These are phyloP conservation scores for Phytophthora colocasiae DNA, from an alignment of 352 stramenopile species.

Conservation along the genomic window DNA sequence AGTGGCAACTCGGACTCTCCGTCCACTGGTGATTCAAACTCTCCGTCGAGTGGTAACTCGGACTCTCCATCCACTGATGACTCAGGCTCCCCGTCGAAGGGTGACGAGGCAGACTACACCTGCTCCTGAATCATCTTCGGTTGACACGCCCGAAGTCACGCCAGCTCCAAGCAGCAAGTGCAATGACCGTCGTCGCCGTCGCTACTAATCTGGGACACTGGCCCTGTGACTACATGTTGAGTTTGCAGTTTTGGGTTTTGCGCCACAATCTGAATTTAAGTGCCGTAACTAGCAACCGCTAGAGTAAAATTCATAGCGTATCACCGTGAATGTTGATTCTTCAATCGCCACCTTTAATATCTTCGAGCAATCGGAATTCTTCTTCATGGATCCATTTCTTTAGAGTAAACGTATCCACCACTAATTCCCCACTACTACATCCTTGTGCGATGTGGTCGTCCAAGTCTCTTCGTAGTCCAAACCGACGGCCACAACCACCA, in stretches of 20 bases:
- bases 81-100: not conserved
- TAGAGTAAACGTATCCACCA: too few relatives aligned
- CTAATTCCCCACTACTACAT: not conserved
- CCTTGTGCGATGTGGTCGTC: constrained; percentile 36
- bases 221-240: too few relatives aligned
- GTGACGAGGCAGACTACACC: constrained; percentile 3
- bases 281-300: not conserved
- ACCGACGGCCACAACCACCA: constrained; percentile 38
- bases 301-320: not conserved
- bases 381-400: too few relatives aligned
- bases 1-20: not conserved
- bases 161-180: constrained; percentile 31
- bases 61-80: constrained; percentile 2
- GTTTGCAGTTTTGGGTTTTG: too few relatives aligned
- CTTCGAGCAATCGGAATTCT: too few relatives aligned
- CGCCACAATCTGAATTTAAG: too few relatives aligned
- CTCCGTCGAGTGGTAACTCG: not conserved
- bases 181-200: constrained; percentile 16
- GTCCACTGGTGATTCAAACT: constrained; percentile 6
- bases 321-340: too few relatives aligned
- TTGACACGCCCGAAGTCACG: constrained; percentile 23
- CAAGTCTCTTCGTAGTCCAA: constrained; percentile 44
- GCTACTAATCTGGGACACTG: too few relatives aligned
- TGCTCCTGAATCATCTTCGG: constrained; percentile 13
- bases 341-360: too few relatives aligned